phyloP scores from a whole-genome alignment of 2,329 filamentous ascomycete genomes.

The Exophiala alcalophila region DNA sequence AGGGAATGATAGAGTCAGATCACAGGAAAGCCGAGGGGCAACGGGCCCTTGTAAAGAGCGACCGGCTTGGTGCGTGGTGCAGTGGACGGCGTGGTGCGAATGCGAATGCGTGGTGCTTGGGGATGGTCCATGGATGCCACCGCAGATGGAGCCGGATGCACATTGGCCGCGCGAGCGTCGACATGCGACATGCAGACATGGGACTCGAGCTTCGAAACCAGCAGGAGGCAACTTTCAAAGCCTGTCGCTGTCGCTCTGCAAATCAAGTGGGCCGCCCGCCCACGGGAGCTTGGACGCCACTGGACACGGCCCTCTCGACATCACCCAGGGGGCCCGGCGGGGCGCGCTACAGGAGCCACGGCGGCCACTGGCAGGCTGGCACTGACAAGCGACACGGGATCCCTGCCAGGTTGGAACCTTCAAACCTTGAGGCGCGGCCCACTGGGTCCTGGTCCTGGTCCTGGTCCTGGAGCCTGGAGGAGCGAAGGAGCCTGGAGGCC shows the following conservation, averaged over 20 bases:
- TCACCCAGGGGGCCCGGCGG: not conserved
- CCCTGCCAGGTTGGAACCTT: constrained; percentile 10
- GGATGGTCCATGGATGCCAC: too few relatives aligned
- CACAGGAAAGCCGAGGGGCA: constrained; percentile 22
- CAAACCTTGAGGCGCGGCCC: constrained; percentile 10
- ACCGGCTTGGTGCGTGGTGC: constrained; percentile 3
- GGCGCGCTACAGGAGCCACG: not conserved
- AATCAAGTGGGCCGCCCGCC: constrained; percentile 20
- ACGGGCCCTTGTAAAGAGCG: constrained; percentile 11
- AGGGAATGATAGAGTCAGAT: constrained; percentile 24
- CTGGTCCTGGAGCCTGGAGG: constrained; percentile 1
- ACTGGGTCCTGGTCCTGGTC: constrained; percentile 3
- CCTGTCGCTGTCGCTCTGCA: constrained; percentile 11
- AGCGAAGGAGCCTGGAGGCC: not conserved
- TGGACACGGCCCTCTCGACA: not conserved
- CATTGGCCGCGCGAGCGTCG: not conserved
- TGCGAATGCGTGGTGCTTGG: too few relatives aligned
- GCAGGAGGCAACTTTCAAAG: constrained; percentile 4
- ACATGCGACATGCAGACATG: too few relatives aligned
- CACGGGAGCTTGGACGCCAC: constrained; percentile 22
- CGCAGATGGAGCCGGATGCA: not conserved
- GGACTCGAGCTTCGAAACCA: constrained; percentile 13
- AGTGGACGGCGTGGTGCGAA: constrained; percentile 7
- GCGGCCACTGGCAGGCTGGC: not conserved
- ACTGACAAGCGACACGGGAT: constrained; percentile 10